Conservation (phyloP, 371 early-diverging fungal genomes). For the Mucor circinelloides region DNA sequence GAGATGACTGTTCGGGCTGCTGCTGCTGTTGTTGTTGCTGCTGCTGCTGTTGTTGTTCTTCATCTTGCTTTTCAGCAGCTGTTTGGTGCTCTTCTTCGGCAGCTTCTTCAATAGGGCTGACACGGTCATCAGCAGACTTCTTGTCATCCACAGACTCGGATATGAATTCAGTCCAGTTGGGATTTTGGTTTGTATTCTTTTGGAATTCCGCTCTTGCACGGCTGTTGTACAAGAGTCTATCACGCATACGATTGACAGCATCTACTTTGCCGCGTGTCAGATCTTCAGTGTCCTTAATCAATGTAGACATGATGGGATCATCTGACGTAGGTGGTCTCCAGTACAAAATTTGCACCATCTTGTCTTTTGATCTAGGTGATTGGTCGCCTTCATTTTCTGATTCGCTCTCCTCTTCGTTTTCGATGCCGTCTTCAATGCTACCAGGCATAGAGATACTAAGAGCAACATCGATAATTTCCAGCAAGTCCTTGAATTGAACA, state of each 20-base stretch:
- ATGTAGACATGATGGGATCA: conserved; percentile 20
- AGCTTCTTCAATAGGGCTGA: background rate
- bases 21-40: background rate
- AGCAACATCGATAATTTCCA: conserved; percentile 49
- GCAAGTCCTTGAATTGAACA: conserved; percentile 35
- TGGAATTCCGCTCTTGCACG: conserved; percentile 45
- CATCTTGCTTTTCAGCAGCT: background rate
- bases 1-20: background rate
- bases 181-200: conserved; percentile 32
- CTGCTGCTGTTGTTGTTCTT: background rate
- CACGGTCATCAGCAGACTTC: background rate
- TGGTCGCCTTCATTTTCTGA: conserved; percentile 6
- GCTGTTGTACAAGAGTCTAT: conserved; percentile 45
- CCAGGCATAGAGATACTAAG: conserved; percentile 62
- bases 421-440: conserved; percentile 18
- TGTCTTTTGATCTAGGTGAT: conserved; percentile 48
- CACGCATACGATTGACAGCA: conserved; percentile 54
- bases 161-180: conserved; percentile 49
- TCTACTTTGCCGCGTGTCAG: conserved; percentile 43
- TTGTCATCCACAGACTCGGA: conserved; percentile 5
- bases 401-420: background rate
- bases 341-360: conserved; percentile 59
- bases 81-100: background rate
- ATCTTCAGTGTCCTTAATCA: conserved; percentile 41
- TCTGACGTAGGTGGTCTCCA: conserved; percentile 57